Conservation (phyloP, 345 rosid species). For the Rhizophora apiculata region DNA sequence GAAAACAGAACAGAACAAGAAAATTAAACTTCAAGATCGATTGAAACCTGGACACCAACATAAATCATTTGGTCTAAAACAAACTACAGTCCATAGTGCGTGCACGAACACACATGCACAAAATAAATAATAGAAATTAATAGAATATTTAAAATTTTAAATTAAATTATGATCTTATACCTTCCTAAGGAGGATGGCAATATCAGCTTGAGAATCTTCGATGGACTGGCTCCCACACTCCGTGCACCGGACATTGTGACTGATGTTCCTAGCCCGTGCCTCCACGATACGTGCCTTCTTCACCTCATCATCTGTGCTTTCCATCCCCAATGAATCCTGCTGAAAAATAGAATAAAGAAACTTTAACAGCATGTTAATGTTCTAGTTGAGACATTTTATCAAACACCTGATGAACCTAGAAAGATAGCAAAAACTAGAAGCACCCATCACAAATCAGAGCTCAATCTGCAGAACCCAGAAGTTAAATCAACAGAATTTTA, state of each 20-base stretch:
- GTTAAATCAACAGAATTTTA: background rate
- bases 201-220: conserved; percentile 98
- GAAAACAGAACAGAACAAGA: background rate
- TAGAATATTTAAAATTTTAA: background rate
- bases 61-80: too few species aligned
- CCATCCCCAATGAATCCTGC: conserved; percentile 39
- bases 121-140: background rate
- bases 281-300: conserved; percentile 64
- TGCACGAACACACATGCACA: background rate
- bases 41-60: too few species aligned
- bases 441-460: background rate
- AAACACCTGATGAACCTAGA: conserved; percentile 20
- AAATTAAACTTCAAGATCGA: background rate
- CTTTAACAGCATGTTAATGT: too few species aligned
- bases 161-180: conserved; percentile 20
- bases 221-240: conserved; percentile 98
- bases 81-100: background rate
- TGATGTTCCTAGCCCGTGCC: conserved; percentile 85
- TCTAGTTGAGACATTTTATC: conserved; percentile 38
- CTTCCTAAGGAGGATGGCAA: conserved; percentile 90
- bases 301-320: conserved; percentile 50
- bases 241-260: conserved; percentile 91
- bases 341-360: background rate
- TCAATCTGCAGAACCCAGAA: background rate
- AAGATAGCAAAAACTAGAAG: background rate